Base-by-base conservation (phyloP, 306 rosid species). In the Quercus berberidifolia region DNA sequence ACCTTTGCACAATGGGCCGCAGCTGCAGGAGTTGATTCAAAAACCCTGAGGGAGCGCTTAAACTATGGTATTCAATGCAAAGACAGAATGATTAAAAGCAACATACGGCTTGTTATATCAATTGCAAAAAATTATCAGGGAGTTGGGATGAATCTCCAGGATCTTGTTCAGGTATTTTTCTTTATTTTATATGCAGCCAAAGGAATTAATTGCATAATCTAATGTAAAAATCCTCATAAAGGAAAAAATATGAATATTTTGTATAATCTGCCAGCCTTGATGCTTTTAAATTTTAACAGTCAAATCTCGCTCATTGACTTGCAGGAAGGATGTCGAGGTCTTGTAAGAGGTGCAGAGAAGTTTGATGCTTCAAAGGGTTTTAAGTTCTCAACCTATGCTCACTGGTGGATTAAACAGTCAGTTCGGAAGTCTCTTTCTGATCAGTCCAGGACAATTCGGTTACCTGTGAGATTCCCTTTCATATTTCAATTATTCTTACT, bases 371-470 rank as follows among this genome's bases (percentile, higher is more conserved):
- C 99, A 69, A 95, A 91, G 84, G 99, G 99, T 76, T 95, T 95
- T 79, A 95, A 91, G 90, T 95, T 95, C 90, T 95, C 99, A 49
- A 95, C 99, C 85, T 95, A 95, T 79, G 99, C 98, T 68, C 99
- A 95, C 69, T 95, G 99, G 99, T 95, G 98, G 99, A 95, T 95
- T 76, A 95, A 91, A 86, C 97, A 92, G 85, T 89, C 98, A 10
- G 94, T 95, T 82, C 92, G 96, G 65, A 92, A 90, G 80, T 89
- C 94, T 71, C 96, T 95, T 80, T 90, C 97, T 59, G 94, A 90
- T 78, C 99, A 89, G 86, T 91, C 98, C 46, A 86, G 98, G 78
- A 91, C 91, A 51, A 93, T 95, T 82, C 99, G 99, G 84, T 89
- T 95, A 76, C 99, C 99, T 0, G 99, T 95, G 83, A 87, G 96